These are phyloP conservation scores for Cydonia oblonga DNA, from an alignment of 331 rosid species.

Conservation along the genomic window DNA sequence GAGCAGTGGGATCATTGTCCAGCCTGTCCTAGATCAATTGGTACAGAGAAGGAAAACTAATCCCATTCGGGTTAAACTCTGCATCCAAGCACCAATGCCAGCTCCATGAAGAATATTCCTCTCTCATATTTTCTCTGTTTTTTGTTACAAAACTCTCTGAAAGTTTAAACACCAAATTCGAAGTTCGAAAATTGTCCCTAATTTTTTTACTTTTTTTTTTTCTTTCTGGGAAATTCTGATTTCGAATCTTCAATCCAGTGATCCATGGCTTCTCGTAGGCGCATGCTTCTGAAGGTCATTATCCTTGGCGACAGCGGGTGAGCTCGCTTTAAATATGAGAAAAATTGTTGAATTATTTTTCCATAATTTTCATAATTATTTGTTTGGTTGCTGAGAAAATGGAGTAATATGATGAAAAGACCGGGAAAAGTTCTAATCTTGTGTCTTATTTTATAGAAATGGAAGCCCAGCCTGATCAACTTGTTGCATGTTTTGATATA, in stretches of 20 bases:
- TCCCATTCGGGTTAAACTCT: too few relatives aligned
- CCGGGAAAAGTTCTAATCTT: neutral
- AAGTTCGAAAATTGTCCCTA: neutral
- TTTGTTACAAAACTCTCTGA: too few relatives aligned
- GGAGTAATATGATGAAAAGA: neutral
- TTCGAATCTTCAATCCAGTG: conserved; percentile 3
- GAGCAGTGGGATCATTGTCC: neutral
- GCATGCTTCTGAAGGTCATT: conserved; percentile 94
- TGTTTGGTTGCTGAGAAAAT: neutral
- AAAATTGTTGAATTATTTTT: neutral
- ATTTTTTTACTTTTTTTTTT: too few relatives aligned
- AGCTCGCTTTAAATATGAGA: neutral
- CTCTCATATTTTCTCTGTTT: too few relatives aligned
- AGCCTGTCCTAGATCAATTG: conserved; percentile 17
- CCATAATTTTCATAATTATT: neutral
- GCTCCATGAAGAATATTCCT: neutral
- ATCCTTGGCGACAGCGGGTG: conserved; percentile 99
- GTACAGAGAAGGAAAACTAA: too few relatives aligned
- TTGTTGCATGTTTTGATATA: neutral
- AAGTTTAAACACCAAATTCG: neutral
- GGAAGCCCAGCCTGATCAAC: neutral
- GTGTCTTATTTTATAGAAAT: neutral
- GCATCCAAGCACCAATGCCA: neutral
- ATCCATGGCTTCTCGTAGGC: conserved; percentile 95
- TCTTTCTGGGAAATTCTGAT: too few relatives aligned